Conservation (phyloP, 2,329 filamentous ascomycete species). For the Fonsecaea monophora region DNA sequence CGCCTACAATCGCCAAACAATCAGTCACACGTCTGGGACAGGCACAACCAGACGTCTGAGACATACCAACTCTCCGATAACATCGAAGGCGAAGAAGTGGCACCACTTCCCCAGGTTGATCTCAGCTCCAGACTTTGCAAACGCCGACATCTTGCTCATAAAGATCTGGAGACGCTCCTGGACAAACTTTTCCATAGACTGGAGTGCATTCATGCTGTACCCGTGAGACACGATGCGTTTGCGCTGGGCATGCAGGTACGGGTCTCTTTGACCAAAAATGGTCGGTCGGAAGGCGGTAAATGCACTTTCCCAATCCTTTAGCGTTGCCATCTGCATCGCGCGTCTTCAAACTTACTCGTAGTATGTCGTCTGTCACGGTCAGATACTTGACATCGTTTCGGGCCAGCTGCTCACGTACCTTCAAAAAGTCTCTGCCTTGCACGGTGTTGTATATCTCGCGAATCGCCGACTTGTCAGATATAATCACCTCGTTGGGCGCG, state of each 20-base stretch:
- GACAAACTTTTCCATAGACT: slow-evolving; percentile 16
- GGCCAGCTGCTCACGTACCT: not conserved
- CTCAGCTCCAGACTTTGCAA: not conserved
- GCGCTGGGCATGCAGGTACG: slow-evolving; percentile 12
- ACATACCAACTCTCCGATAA: slow-evolving; percentile 19
- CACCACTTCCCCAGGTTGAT: slow-evolving; percentile 14
- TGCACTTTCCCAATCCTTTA: slow-evolving; percentile 6
- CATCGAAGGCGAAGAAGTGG: slow-evolving; percentile 18
- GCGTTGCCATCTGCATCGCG: not conserved
- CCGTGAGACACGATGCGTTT: slow-evolving; percentile 16
- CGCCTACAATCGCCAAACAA: not conserved
- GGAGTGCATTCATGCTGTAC: slow-evolving; percentile 12
- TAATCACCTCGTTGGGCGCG: slow-evolving; percentile 13
- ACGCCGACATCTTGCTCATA: slow-evolving; percentile 11
- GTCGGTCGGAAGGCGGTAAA: slow-evolving; percentile 17
- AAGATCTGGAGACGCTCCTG: slow-evolving; percentile 15
- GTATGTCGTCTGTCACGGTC: not conserved
- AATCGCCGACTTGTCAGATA: slow-evolving; percentile 4
- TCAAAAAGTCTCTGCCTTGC: not conserved
- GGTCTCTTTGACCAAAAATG: slow-evolving; percentile 15
- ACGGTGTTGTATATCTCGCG: slow-evolving; percentile 1
- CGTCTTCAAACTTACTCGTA: not conserved
- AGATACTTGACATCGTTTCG: not conserved
- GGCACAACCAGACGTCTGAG: not conserved
- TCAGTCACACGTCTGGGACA: not conserved